Evolutionary conservation across 768 basidiomycete species (phyloP).

Genomic region (Gautieria morchelliformis): DNA sequence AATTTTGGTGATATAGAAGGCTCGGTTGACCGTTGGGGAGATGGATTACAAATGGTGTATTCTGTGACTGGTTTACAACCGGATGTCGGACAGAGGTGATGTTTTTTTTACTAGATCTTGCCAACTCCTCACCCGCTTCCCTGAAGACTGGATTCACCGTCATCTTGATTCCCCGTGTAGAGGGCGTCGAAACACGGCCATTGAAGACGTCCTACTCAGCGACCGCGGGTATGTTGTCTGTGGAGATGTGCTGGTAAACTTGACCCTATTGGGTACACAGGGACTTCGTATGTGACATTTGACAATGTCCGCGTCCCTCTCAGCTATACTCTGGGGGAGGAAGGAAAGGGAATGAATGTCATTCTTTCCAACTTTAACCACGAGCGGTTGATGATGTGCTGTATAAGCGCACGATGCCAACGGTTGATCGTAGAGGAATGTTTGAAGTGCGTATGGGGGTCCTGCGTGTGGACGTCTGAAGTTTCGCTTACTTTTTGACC

Average conservation of each 20-base stretch:
- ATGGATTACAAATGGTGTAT: constrained; percentile 86
- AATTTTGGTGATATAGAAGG: background rate
- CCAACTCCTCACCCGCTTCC: background rate
- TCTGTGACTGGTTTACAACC: constrained; percentile 80
- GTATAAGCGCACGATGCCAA: constrained; percentile 63
- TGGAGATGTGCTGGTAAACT: constrained; percentile 54
- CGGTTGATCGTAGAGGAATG: constrained; percentile 83
- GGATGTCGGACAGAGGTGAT: constrained; percentile 61
- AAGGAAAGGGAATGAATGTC: constrained; percentile 73
- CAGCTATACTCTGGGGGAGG: constrained; percentile 78
- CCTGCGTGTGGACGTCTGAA: background rate
- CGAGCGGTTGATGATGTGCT: constrained; percentile 81
- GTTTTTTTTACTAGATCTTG: background rate
- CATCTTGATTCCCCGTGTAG: constrained; percentile 62
- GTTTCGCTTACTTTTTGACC: constrained; percentile 4
- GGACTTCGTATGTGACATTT: constrained; percentile 20
- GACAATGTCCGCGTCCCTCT: constrained; percentile 62
- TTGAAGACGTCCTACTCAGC: constrained; percentile 92
- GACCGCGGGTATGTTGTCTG: constrained; percentile 83
- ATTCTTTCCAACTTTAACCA: constrained; percentile 85
- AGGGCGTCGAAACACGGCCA: constrained; percentile 71
- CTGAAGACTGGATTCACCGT: constrained; percentile 61
- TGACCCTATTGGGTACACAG: background rate
- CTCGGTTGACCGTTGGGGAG: constrained; percentile 25
- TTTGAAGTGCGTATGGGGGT: constrained; percentile 47